Evolutionary conservation across 2,329 filamentous ascomycete species (phyloP).

Genomic region (Trichoderma sp.): DNA sequence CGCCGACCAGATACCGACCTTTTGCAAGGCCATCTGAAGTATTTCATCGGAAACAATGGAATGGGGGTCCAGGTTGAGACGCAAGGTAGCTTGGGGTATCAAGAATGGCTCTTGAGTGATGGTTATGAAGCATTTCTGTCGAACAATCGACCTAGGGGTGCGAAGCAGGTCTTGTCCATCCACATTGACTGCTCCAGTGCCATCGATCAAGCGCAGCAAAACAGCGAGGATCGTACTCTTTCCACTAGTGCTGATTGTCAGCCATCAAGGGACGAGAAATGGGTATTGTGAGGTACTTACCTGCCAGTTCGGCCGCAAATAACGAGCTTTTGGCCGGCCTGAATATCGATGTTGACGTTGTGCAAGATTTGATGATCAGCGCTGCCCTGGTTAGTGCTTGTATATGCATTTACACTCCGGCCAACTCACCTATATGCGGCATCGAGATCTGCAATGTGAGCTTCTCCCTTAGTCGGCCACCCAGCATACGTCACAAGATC

Average conservation of each 20-base stretch:
- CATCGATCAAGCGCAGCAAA: constrained; percentile 23
- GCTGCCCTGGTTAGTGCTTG: background rate
- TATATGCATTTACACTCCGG: fast-evolving
- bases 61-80: constrained; percentile 26
- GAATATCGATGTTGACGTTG: constrained; percentile 22
- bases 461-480: constrained; percentile 25
- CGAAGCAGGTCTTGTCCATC: constrained; percentile 31
- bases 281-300: constrained; percentile 9
- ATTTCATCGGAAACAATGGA: constrained; percentile 3
- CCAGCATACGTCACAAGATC: constrained; percentile 4
- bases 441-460: constrained; percentile 21
- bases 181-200: constrained; percentile 29
- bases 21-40: constrained; percentile 19
- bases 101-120: constrained; percentile 33
- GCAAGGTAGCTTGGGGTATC: constrained; percentile 23
- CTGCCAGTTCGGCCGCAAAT: constrained; percentile 30
- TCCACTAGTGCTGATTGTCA: constrained; percentile 24
- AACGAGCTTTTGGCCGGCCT: constrained; percentile 25
- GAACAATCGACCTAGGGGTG: constrained; percentile 26
- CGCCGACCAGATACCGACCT: constrained; percentile 18
- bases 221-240: constrained; percentile 29
- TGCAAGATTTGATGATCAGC: constrained; percentile 22
- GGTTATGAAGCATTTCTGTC: constrained; percentile 32
- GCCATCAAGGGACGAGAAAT: background rate
- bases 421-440: constrained; percentile 24